Conservation (phyloP, 768 basidiomycete species). For the Megacollybia marginata region DNA sequence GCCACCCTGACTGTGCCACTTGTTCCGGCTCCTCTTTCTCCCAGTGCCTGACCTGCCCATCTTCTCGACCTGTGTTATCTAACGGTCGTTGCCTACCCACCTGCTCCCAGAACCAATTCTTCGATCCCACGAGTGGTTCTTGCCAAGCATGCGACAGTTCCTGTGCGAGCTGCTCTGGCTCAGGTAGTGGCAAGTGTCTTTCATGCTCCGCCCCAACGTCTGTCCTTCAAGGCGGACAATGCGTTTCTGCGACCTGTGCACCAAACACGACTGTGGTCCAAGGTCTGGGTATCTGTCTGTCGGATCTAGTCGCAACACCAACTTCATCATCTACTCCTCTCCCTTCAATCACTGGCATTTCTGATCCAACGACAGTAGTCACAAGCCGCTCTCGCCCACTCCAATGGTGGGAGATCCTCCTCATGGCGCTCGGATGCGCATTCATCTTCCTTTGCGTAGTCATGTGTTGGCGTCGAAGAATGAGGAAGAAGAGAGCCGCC, state of each 20-base stretch:
- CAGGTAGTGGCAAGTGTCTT: slow-evolving; percentile 62
- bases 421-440: slow-evolving; percentile 76
- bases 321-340: slow-evolving; percentile 31
- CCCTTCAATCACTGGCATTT: slow-evolving; percentile 38
- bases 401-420: slow-evolving; percentile 79
- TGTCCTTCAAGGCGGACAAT: slow-evolving; percentile 60
- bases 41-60: slow-evolving; percentile 69
- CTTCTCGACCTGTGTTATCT: slow-evolving; percentile 61
- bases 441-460: slow-evolving; percentile 68
- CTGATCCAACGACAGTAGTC: slow-evolving; percentile 31
- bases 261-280: slow-evolving; percentile 49
- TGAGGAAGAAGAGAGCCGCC: slow-evolving; percentile 60
- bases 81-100: slow-evolving; percentile 75
- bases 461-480: slow-evolving; percentile 63
- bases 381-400: slow-evolving; percentile 29
- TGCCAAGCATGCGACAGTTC: slow-evolving; percentile 71
- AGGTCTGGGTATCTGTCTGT: slow-evolving; percentile 72
- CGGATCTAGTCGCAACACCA: slow-evolving; percentile 56
- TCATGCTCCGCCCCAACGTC: slow-evolving; percentile 60
- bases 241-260: slow-evolving; percentile 55
- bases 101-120: slow-evolving; percentile 66
- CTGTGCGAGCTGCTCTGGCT: slow-evolving; percentile 72
- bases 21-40: slow-evolving; percentile 76
- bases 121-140: slow-evolving; percentile 53
- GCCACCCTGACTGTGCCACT: slow-evolving; percentile 81